These are phyloP conservation scores for Hemileia vastatrix DNA, from an alignment of 1,284 basidiomycete genomes.

Conservation along the genomic window DNA sequence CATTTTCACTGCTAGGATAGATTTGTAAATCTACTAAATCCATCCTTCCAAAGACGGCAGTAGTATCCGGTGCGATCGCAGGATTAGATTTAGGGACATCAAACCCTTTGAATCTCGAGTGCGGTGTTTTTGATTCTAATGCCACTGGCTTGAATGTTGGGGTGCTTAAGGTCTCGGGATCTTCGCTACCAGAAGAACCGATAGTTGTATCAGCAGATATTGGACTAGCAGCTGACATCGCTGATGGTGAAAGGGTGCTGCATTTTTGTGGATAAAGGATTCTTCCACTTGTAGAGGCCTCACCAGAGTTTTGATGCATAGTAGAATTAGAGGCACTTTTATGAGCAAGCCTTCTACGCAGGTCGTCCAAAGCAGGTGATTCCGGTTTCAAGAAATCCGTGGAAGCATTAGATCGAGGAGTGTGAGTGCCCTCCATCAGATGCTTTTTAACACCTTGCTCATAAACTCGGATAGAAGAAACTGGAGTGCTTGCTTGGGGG, in stretches of 20 bases:
- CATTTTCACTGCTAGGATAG: too few relatives aligned
- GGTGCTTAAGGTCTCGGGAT: neutral
- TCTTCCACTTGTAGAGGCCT: slow-evolving; percentile 9
- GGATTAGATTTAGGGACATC: slow-evolving; percentile 23
- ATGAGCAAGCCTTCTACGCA: slow-evolving; percentile 17
- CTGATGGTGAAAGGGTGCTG: neutral
- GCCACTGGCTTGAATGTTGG: slow-evolving; percentile 9
- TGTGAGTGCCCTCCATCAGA: slow-evolving; percentile 14
- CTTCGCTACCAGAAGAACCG: too few relatives aligned
- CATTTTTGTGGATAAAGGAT: neutral
- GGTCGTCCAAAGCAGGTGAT: slow-evolving; percentile 18
- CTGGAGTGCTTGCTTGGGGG: neutral
- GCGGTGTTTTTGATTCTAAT: slow-evolving; percentile 13
- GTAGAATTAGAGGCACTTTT: slow-evolving; percentile 2
- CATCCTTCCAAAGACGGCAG: slow-evolving; percentile 14
- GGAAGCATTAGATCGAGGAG: slow-evolving; percentile 14
- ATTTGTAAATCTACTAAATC: too few relatives aligned
- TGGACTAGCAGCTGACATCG: neutral
- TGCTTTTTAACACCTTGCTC: slow-evolving; percentile 6
- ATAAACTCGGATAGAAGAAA: slow-evolving; percentile 1
- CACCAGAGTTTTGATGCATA: slow-evolving; percentile 1
- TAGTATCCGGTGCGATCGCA: slow-evolving; percentile 20
- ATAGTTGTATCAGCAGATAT: too few relatives aligned
- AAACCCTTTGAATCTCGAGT: slow-evolving; percentile 18
- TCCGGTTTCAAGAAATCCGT: slow-evolving; percentile 15